These are phyloP conservation scores for Plantago coronopus DNA, from an alignment of 305 asterid species.

Conservation along the genomic window DNA sequence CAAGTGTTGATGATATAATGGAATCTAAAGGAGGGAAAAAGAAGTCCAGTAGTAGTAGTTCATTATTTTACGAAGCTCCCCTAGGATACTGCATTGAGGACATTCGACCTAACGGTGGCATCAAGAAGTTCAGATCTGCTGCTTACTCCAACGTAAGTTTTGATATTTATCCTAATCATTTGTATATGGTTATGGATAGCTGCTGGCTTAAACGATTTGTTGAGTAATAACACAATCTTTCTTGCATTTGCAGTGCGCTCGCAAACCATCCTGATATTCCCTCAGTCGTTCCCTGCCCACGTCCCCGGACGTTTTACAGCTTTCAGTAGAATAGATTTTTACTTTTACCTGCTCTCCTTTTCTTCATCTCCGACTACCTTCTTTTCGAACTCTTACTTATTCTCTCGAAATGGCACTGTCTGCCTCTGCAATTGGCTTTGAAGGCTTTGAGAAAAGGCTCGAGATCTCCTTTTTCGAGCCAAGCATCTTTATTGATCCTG, in stretches of 20 bases:
- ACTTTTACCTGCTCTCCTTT: conserved; percentile 43
- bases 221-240: conserved; percentile 1
- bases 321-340: conserved; percentile 18
- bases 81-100: conserved; percentile 89
- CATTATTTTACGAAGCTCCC: conserved; percentile 72
- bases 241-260: conserved; percentile 72
- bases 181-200: no score
- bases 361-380: conserved; percentile 39
- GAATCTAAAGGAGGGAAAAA: conserved; percentile 90
- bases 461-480: conserved; percentile 71
- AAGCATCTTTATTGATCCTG: conserved; percentile 63
- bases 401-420: conserved; percentile 51
- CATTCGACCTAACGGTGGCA: conserved; percentile 95
- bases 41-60: conserved; percentile 77
- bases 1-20: conserved; percentile 73
- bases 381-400: conserved; percentile 14
- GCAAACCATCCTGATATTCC: conserved; percentile 92
- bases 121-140: conserved; percentile 96
- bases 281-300: conserved; percentile 23
- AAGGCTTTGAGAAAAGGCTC: conserved; percentile 86
- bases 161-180: neutral
- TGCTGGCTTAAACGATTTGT: neutral
- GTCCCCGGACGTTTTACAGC: conserved; percentile 46
- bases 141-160: conserved; percentile 86
- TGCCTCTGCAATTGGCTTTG: conserved; percentile 72